These are phyloP conservation scores for Talaromyces sp. DNA, from an alignment of 2,329 filamentous ascomycete species.

Conservation along the genomic window DNA sequence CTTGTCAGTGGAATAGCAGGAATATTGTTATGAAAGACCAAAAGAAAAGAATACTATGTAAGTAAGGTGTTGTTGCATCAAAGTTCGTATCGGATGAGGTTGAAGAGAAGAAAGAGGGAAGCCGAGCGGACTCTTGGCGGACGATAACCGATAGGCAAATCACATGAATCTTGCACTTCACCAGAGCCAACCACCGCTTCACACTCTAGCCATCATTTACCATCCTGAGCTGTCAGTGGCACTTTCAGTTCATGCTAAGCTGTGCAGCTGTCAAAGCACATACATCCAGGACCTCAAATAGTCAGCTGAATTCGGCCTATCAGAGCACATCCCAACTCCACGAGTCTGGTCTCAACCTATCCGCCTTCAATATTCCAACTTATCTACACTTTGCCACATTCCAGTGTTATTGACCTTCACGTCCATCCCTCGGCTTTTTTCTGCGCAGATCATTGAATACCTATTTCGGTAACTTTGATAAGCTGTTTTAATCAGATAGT, in stretches of 20 bases:
- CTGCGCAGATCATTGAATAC: conserved; percentile 2
- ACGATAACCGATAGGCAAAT: conserved; percentile 1
- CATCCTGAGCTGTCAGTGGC: background rate
- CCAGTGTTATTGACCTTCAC: background rate
- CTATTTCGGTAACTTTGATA: background rate
- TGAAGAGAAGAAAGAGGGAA: background rate
- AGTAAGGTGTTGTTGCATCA: background rate
- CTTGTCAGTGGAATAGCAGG: background rate
- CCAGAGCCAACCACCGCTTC: background rate
- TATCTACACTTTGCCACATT: conserved; percentile 5
- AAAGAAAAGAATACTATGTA: background rate
- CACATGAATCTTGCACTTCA: background rate
- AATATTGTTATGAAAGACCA: background rate
- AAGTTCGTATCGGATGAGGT: background rate
- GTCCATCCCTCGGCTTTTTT: background rate
- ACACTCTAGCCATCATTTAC: conserved; percentile 1
- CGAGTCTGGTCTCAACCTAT: background rate
- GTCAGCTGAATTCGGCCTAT: background rate
- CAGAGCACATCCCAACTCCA: background rate
- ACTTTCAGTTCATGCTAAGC: background rate
- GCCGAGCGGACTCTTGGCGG: background rate
- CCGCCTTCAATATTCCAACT: background rate
- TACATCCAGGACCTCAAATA: background rate
- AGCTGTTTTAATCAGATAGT: background rate
- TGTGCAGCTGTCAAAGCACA: background rate